Evolutionary conservation across 768 basidiomycete species (phyloP), one percentile per base, ranked within the genome.

Genomic region (Rhodotorula diobovata): DNA sequence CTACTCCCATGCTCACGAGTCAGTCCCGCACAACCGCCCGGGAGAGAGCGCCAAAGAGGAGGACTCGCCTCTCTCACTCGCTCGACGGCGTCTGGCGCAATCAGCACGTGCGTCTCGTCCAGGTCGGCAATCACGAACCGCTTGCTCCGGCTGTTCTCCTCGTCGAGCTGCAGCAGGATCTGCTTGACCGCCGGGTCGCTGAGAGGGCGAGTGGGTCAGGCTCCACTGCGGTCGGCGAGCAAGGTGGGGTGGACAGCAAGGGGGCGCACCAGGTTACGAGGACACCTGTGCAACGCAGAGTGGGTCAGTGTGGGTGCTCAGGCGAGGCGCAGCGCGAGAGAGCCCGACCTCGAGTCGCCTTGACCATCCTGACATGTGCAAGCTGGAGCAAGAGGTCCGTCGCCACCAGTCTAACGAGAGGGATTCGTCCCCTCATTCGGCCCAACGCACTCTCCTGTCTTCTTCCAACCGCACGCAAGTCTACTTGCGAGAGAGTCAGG

Each of bases 141-240:
- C 18, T 61, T 46, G 0, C 46, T 21, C 0, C 45, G 32, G 3
- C 46, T 11, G 41, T 85, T 87, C 60, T 92, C 89, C 39, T 92
- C 89, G 78, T 93, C 90, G 64, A 84, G 85, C 16, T 86, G 83
- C 62, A 91, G 82, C 46, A 93, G 83, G 66, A 93, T 91, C 79
- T 92, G 90, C 80, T 93, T 93, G 70, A 93, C 91, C 2, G 90
- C 91, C 3, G 90, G 87, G 79, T 93, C 91, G 78, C 91, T 92
- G 76, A 11, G 55, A 8, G 65, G 6, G 50, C 48, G 48, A 28
- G 25, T 15, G 45, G 45, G 45, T n/a, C n/a, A n/a, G n/a, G n/a
- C n/a, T n/a, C n/a, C n/a, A n/a, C n/a, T n/a, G n/a, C n/a, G n/a
- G n/a, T n/a, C n/a, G n/a, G n/a, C n/a, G n/a, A n/a, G 43, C 30